These are phyloP conservation scores for Dimocarpus longan DNA, from an alignment of 345 rosid species.

Conservation along the genomic window DNA sequence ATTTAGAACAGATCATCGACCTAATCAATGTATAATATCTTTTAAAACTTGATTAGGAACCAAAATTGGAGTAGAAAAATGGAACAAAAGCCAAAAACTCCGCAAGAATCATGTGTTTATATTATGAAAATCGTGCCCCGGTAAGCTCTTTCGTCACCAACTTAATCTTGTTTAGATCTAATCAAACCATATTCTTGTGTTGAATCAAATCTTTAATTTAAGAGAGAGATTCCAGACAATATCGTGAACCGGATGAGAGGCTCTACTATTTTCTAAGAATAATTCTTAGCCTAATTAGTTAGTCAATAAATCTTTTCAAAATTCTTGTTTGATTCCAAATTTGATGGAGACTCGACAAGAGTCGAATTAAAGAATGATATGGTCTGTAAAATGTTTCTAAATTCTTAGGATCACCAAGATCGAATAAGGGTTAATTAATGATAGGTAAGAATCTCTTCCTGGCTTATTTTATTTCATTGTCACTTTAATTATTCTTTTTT, in stretches of 20 bases:
- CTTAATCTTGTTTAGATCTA: constrained; percentile 18
- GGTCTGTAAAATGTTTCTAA: constrained; percentile 23
- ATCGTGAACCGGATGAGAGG: constrained; percentile 21
- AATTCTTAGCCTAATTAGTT: constrained; percentile 20
- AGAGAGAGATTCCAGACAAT: constrained; percentile 30
- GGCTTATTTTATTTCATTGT: constrained; percentile 22
- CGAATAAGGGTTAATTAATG: constrained; percentile 29
- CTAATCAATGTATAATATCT: constrained; percentile 24
- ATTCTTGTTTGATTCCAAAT: constrained; percentile 38
- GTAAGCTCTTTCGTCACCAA: constrained; percentile 30
- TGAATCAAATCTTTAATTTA: constrained; percentile 16
- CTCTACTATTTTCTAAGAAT: constrained; percentile 13
- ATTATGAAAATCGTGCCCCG: constrained; percentile 23
- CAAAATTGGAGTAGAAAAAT: constrained; percentile 13
- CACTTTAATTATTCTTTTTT: constrained; percentile 21
- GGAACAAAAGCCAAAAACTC: constrained; percentile 55
- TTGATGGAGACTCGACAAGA: constrained; percentile 36
- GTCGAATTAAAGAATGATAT: constrained; percentile 39
- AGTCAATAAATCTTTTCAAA: constrained; percentile 28
- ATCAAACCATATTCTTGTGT: constrained; percentile 22
- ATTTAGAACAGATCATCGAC: constrained; percentile 33
- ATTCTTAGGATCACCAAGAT: constrained; percentile 38
- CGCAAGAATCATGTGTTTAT: constrained; percentile 47
- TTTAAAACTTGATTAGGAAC: constrained; percentile 15
- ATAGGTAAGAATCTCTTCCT: constrained; percentile 29